Evolutionary conservation across 108 stramenopile genomes (phyloP), one percentile per base, ranked within the genome.

Genomic region (Chaetoceros muelleri): DNA sequence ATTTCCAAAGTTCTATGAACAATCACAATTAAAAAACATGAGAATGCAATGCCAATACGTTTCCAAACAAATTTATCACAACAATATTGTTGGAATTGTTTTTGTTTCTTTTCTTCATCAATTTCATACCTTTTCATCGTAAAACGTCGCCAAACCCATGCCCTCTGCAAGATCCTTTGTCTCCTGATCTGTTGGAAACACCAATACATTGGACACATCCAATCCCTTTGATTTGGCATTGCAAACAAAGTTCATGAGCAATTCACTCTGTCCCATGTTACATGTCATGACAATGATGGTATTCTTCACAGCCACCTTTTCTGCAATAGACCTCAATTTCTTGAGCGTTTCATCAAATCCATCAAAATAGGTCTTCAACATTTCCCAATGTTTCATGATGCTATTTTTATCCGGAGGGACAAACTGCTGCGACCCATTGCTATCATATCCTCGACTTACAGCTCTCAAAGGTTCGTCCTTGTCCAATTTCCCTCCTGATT

Each of bases 231-330:
- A 72, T 46, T 64, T 63, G n/a, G 86, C 81, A 30, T 64, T 44
- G 53, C 90, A 93, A 0, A 72, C 79, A 61, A 85, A 87, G 48
- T 93, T 93, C 21, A 68, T 65, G 20, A 93, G 62, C 21, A 93
- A 52, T 61, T 88, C 86, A 46, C 72, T 69, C 58, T 87, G 84
- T 29, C 90, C 90, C 60, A 68, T 48, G 56, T 93, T 93, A 5
- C 73, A 74, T 1, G 83, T 83, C 80, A 87, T 78, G 30, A 93
- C 86, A 20, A 84, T 66, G 20, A 93, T 78, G 13, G 81, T 81
- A 34, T 80, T 82, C 17, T 58, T 55, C 0, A 63, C 55, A 10
- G 81, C 67, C 0, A 79, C 60, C 31, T 72, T 69, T 28, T 71
- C 52, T 40, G 74, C 60, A 45, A 80, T 57, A 29, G 65, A 67